Conservation (phyloP, 2,329 filamentous ascomycete genomes). For the Penicillium sumatraense region DNA sequence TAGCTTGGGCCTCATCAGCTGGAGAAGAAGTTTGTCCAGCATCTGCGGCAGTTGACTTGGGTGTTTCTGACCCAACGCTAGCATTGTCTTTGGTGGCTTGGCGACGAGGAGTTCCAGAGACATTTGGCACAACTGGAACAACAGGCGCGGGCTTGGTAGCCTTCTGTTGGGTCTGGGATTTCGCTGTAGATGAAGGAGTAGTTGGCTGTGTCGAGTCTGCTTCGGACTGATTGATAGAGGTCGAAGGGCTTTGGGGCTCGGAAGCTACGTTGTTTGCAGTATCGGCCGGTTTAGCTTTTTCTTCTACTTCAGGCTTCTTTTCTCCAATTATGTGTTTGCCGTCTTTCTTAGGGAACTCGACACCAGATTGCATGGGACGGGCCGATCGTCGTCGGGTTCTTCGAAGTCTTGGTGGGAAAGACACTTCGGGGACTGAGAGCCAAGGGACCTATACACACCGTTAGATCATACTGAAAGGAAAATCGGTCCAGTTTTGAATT, state of each 20-base stretch:
- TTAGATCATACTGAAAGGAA: slow-evolving; percentile 15
- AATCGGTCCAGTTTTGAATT: not conserved
- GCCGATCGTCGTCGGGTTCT: slow-evolving; percentile 51
- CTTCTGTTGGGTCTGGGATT: slow-evolving; percentile 36
- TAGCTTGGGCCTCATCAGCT: slow-evolving; percentile 26
- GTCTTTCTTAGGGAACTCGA: slow-evolving; percentile 59
- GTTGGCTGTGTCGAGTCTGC: slow-evolving; percentile 59
- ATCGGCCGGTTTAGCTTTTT: slow-evolving; percentile 25
- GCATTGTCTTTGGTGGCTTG: slow-evolving; percentile 38
- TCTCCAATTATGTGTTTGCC: slow-evolving; percentile 27
- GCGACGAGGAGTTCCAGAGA: slow-evolving; percentile 40
- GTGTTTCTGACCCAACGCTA: slow-evolving; percentile 38
- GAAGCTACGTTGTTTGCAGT: slow-evolving; percentile 33
- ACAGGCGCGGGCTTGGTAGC: slow-evolving; percentile 50
- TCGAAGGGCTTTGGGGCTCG: slow-evolving; percentile 61
- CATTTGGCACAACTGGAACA: slow-evolving; percentile 49
- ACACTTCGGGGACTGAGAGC: slow-evolving; percentile 60
- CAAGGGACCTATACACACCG: slow-evolving; percentile 56
- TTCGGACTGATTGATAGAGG: slow-evolving; percentile 63
- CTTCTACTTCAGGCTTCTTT: slow-evolving; percentile 16
- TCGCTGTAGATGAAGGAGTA: slow-evolving; percentile 58
- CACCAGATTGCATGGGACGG: slow-evolving; percentile 40
- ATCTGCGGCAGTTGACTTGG: slow-evolving; percentile 34
- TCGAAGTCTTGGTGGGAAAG: slow-evolving; percentile 59
- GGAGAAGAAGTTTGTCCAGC: slow-evolving; percentile 4